Percentiles rank a stretch among this genome's conserved stretches.
These are phyloP conservation scores for Yamadazyma laniorum DNA, from an alignment of 805 yeast genomes.

Conservation along the genomic window DNA sequence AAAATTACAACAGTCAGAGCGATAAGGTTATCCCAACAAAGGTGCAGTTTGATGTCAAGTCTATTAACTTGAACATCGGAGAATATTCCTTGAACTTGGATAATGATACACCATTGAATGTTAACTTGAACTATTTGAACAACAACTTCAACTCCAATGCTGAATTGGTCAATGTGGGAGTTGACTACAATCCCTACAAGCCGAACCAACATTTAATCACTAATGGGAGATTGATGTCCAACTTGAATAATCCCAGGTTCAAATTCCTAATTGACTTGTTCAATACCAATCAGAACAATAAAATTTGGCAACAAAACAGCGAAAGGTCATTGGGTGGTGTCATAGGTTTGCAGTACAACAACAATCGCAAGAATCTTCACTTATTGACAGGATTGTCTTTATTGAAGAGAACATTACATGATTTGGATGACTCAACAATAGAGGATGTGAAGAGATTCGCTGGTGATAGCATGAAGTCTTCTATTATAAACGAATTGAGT, in stretches of 20 bases:
- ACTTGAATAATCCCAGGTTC: slow-evolving; percentile 44
- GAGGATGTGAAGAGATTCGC: slow-evolving; percentile 35
- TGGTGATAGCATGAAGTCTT: slow-evolving; percentile 35
- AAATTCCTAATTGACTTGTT: slow-evolving; percentile 35
- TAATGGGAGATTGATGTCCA: slow-evolving; percentile 44
- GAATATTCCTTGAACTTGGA: slow-evolving; percentile 35
- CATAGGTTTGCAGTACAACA: slow-evolving; percentile 46
- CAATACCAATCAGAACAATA: slow-evolving; percentile 20
- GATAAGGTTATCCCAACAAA: slow-evolving; percentile 46
- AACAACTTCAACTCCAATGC: slow-evolving; percentile 49
- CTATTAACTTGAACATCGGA: slow-evolving; percentile 36
- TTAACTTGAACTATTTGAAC: slow-evolving; percentile 40
- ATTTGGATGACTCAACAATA: slow-evolving; percentile 51
- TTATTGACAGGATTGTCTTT: slow-evolving; percentile 56
- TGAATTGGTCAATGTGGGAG: slow-evolving; percentile 48
- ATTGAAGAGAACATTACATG: slow-evolving; percentile 53
- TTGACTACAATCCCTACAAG: slow-evolving; percentile 54
- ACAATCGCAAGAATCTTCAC: slow-evolving; percentile 18
- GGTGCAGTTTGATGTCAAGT: slow-evolving; percentile 40
- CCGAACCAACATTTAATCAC: slow-evolving; percentile 45
- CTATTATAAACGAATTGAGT: slow-evolving; percentile 25
- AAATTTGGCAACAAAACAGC: slow-evolving; percentile 53
- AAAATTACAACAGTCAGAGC: slow-evolving; percentile 24
- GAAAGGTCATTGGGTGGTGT: slow-evolving; percentile 52
- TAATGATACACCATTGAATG: slow-evolving; percentile 37